Base-by-base conservation (phyloP, 2,329 filamentous ascomycete species). In the Colletotrichum euphorbiae region DNA sequence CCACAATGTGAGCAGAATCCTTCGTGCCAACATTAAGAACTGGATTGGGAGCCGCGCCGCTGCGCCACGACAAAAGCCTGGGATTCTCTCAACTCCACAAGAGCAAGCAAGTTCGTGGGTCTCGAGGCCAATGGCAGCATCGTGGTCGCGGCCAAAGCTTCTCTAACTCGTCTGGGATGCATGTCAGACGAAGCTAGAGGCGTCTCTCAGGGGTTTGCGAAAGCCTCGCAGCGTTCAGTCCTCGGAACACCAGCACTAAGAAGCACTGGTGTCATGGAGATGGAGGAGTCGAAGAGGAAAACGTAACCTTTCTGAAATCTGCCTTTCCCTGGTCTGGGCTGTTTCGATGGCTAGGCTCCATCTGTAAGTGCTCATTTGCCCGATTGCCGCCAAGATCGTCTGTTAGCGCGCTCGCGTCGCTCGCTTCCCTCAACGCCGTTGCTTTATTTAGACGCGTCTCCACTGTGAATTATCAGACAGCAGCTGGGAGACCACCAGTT, bases 321-420 rank as follows among this genome's bases (percentile, higher is more conserved):
- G n/a, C n/a, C n/a, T n/a, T n/a, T n/a, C n/a, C n/a, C n/a, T n/a
- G n/a, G n/a, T n/a, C n/a, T n/a, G n/a, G n/a, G n/a, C n/a, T n/a
- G n/a, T n/a, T n/a, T n/a, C n/a, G n/a, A 24, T 24, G 21, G 19
- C 52, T 56, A 56, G 38, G 33, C 52, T 56, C 12, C 0, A 56
- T 40, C 42, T 43, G 36, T 17, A 19, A n/a, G 36, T 42, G 28
- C 36, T 56, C 52, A 56, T 56, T 56, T 56, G 33, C 52, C 52
- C 33, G 11, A 42, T 24, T 2, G 50, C n/a, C 36, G 19, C 33
- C 36, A 56, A 56, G 52, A 56, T 56, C 36, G 52, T 12, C 52
- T 13, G 5, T 19, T 19, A 56, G 45, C 45, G 45, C 17, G 17
- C 7, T 17, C 15, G 13, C 17, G n/a, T 8, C 9, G 19, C 11